Percentiles rank a stretch among this genome's conserved stretches.
phyloP scores from a whole-genome alignment of 164 flowering plant genomes.

The Vitis rotundifolia region DNA sequence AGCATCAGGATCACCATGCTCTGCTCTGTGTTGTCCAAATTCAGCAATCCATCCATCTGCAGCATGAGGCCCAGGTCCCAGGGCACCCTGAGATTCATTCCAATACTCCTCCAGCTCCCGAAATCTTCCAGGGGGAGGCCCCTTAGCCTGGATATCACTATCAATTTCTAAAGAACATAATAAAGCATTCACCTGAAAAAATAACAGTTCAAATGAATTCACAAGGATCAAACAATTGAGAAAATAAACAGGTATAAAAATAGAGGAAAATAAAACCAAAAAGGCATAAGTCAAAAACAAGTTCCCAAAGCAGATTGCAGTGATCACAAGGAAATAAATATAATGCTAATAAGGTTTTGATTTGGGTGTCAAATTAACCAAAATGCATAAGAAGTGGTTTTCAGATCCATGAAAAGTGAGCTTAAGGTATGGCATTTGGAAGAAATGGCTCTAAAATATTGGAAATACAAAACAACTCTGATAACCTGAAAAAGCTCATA shows the following conservation, averaged over 20 bases:
- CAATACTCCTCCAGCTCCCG: constrained; percentile 85
- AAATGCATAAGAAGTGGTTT: neutral
- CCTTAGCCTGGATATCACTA: constrained; percentile 51
- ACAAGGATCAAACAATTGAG: neutral
- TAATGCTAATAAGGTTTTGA: neutral
- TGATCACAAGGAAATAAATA: neutral
- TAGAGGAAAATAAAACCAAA: neutral
- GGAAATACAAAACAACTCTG: too few relatives aligned
- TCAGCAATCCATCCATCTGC: constrained; percentile 79
- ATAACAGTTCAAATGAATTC: neutral
- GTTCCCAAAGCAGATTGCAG: neutral
- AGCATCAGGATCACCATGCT: constrained; percentile 50
- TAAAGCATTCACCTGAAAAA: constrained; percentile 74
- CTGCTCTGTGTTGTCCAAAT: constrained; percentile 46
- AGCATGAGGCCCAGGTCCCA: constrained; percentile 40
- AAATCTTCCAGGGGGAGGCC: constrained; percentile 62
- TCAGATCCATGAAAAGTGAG: neutral
- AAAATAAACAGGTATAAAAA: neutral
- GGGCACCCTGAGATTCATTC: constrained; percentile 79
- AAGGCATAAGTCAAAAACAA: neutral
- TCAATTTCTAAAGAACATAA: constrained; percentile 86
- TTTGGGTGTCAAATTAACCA: neutral
- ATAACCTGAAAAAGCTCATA: too few relatives aligned
- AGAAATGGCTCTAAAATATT: neutral
- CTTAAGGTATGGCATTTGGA: neutral